These are phyloP conservation scores for Hondaea fermentalgiana DNA, from an alignment of 108 stramenopile genomes.

Conservation along the genomic window DNA sequence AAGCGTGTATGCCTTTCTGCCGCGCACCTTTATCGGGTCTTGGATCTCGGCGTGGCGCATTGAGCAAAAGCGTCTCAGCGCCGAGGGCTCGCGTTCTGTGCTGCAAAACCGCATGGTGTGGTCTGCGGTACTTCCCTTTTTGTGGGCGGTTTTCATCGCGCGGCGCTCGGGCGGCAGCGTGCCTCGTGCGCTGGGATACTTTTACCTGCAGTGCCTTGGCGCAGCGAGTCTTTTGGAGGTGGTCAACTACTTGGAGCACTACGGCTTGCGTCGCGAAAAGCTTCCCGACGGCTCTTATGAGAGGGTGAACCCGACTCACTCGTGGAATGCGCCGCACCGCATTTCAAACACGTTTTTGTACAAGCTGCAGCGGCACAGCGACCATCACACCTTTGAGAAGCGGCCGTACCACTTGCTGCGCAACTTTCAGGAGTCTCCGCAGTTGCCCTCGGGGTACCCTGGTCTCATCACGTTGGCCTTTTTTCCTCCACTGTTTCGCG, in stretches of 20 bases:
- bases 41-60: not conserved
- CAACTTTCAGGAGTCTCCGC: conserved; percentile 12
- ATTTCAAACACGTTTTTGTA: not conserved
- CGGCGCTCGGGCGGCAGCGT: not conserved
- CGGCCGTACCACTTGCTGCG: not conserved
- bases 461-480: not conserved
- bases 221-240: not conserved
- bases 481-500: not conserved
- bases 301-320: not conserved
- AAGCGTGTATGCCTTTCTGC: not conserved
- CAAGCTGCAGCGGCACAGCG: conserved; percentile 4
- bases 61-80: not conserved
- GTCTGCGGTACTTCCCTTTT: not conserved
- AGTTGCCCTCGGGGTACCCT: not conserved
- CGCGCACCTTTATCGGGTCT: not conserved
- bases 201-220: not conserved
- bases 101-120: not conserved
- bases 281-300: not conserved
- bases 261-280: conserved; percentile 3
- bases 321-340: conserved; percentile 7
- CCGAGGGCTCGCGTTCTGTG: not conserved
- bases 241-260: conserved; percentile 5
- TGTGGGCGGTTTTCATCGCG: not conserved
- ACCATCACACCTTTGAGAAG: not conserved
- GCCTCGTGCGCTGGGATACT: not conserved